Evolutionary conservation across 1,284 basidiomycete genomes (phyloP).

Genomic region (Cryptococcus maquisensis): DNA sequence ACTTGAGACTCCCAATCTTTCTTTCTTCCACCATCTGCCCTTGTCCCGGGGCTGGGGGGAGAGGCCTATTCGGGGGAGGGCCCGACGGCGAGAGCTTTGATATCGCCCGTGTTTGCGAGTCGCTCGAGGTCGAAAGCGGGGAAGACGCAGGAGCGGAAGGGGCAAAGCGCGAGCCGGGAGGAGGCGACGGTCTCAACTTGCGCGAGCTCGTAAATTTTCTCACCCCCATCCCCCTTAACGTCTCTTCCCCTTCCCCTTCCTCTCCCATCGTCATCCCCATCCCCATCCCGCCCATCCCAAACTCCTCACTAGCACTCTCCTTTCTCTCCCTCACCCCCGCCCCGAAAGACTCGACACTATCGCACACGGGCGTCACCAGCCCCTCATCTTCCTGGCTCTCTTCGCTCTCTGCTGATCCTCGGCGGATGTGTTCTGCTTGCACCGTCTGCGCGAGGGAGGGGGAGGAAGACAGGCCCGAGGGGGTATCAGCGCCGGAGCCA

Average conservation of each 20-base stretch:
- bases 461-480: neutral
- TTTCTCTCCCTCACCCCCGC: neutral
- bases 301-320: neutral
- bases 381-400: neutral
- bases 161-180: neutral
- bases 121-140: too few species aligned
- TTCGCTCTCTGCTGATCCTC: slow-evolving; percentile 6
- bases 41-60: neutral
- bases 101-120: neutral
- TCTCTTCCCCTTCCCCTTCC: slow-evolving; percentile 6
- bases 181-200: neutral
- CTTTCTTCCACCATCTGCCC: neutral
- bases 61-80: neutral
- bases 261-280: neutral
- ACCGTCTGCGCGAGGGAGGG: neutral
- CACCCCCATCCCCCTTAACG: neutral
- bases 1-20: slow-evolving; percentile 19
- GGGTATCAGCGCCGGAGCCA: neutral
- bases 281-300: neutral
- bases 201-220: neutral
- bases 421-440: neutral
- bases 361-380: neutral
- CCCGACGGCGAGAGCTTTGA: neutral
- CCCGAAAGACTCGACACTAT: neutral
- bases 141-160: too few species aligned